A percentile compares a stretch with the other conserved stretches of the same genome.
Conservation (phyloP, 495 filamentous ascomycete genomes). For the Penicillium fimorum region DNA sequence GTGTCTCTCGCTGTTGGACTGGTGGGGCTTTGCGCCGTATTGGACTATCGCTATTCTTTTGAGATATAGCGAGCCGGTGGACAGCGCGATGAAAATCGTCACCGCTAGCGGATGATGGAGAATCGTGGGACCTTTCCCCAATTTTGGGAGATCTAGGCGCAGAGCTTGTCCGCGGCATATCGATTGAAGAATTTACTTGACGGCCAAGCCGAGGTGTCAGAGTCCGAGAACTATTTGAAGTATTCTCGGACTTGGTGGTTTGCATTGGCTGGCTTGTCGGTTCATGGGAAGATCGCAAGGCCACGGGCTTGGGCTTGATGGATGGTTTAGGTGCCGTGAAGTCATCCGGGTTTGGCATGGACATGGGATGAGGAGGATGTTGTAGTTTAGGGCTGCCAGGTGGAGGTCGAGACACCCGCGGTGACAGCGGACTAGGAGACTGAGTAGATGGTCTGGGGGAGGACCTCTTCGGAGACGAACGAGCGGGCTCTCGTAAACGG, state of each 20-base stretch:
- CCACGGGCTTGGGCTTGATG: constrained; percentile 39
- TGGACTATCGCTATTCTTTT: constrained; percentile 19
- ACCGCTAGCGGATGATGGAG: constrained; percentile 29
- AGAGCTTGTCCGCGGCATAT: constrained; percentile 27
- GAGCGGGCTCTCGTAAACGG: constrained; percentile 37
- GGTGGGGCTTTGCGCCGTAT: constrained; percentile 28
- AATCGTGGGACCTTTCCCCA: constrained; percentile 17
- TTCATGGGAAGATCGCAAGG: constrained; percentile 32
- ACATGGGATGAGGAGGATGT: constrained; percentile 9
- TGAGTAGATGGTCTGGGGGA: constrained; percentile 13
- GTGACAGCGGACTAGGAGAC: not conserved
- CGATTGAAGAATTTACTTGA: constrained; percentile 15
- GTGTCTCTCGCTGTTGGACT: constrained; percentile 36
- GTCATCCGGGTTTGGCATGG: constrained; percentile 26
- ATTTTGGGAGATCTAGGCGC: constrained; percentile 22
- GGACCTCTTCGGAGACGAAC: constrained; percentile 16
- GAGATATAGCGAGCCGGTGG: constrained; percentile 29
- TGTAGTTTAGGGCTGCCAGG: constrained; percentile 12
- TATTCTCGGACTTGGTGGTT: constrained; percentile 21
- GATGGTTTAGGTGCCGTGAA: constrained; percentile 33
- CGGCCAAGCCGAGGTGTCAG: constrained; percentile 24
- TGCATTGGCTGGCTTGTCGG: constrained; percentile 20
- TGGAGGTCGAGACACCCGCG: constrained; percentile 16
- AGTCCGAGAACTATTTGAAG: constrained; percentile 18
- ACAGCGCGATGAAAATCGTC: constrained; percentile 33